phyloP scores from a whole-genome alignment of 2,329 filamentous ascomycete genomes.

The Bertia moriformis region DNA sequence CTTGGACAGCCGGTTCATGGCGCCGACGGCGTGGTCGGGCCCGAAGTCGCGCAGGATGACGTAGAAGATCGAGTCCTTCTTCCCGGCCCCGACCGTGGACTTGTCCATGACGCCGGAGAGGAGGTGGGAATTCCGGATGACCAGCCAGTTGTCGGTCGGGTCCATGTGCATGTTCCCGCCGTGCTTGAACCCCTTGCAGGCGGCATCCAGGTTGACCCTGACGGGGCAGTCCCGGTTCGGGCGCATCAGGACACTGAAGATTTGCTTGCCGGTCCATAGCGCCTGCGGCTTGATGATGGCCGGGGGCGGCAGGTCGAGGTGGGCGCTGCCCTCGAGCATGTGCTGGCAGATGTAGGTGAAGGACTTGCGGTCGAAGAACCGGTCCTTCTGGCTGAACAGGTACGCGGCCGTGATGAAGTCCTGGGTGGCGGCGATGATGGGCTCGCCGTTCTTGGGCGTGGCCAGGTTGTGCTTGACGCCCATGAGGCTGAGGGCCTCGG shows the following conservation, averaged over 20 bases:
- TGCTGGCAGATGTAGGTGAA: constrained; percentile 85
- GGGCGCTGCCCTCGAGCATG: constrained; percentile 72
- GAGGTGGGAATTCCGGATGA: constrained; percentile 88
- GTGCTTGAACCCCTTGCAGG: constrained; percentile 69
- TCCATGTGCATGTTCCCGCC: constrained; percentile 56
- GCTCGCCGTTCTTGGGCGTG: constrained; percentile 93
- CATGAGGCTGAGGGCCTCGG: constrained; percentile 93
- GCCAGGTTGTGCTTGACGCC: constrained; percentile 92
- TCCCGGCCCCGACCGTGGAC: constrained; percentile 82
- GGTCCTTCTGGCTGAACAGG: constrained; percentile 78
- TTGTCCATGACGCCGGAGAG: constrained; percentile 99
- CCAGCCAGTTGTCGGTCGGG: constrained; percentile 76
- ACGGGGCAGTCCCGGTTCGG: constrained; percentile 76
- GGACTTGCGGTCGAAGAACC: constrained; percentile 75
- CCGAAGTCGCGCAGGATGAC: constrained; percentile 92
- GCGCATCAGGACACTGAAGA: constrained; percentile 82
- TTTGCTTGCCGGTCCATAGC: constrained; percentile 92
- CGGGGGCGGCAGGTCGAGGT: constrained; percentile 74
- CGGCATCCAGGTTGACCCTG: constrained; percentile 80
- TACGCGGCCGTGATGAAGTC: constrained; percentile 97
- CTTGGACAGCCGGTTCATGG: constrained; percentile 88
- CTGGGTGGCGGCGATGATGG: constrained; percentile 96
- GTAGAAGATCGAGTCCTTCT: constrained; percentile 96
- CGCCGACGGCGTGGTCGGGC: constrained; percentile 70
- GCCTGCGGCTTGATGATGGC: constrained; percentile 72